Base-by-base conservation (phyloP, 1,284 basidiomycete genomes). In the Coniferiporia weirii region DNA sequence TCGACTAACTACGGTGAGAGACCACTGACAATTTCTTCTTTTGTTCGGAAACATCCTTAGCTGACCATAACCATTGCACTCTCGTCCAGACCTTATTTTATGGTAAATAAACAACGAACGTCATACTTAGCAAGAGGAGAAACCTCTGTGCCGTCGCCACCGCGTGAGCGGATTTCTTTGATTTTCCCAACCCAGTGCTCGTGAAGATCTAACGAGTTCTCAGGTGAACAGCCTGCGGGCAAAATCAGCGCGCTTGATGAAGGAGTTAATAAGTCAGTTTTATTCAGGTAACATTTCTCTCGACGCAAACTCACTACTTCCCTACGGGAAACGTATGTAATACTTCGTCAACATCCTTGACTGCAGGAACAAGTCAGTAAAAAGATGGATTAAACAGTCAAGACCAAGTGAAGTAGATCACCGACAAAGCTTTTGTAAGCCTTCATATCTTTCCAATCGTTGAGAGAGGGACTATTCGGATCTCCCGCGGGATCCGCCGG, bases 161-260 rank as follows among this genome's bases (percentile, higher is more conserved):
- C 22, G 10, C 57, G 19, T 4, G 52, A 52, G 9, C 61, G 56
- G 17, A 62, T 56, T 15, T 59, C 61, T 38, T 54, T 54, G 7
- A 62, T 62, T 36, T 59, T 59, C n/a, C 61, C 61, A 10, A 62
- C 54, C 61, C 61, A 62, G 32, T 59, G 54, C 17, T 59, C 53
- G 2, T 52, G 55, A 10, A 45, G 10, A 46, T 27, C 34, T 17
- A 57, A 19, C 9, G 45, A 19, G 6, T 46, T 34, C 10, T 38
- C 45, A 1, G 56, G 52, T 1, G 49, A 9, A 8, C 17, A 19
- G 20, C 52, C 61, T n/a, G 53, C 52, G 13, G 61, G 61, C 10
- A 62, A 15, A 10, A 62, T 52, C 6, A 62, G 19, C 1, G 57
- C 52, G 40, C 61, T 62, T 20, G 4, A 20, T 12, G n/a, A 43